phyloP scores from a whole-genome alignment of 495 filamentous ascomycete species.

The Amorphotheca resinae region DNA sequence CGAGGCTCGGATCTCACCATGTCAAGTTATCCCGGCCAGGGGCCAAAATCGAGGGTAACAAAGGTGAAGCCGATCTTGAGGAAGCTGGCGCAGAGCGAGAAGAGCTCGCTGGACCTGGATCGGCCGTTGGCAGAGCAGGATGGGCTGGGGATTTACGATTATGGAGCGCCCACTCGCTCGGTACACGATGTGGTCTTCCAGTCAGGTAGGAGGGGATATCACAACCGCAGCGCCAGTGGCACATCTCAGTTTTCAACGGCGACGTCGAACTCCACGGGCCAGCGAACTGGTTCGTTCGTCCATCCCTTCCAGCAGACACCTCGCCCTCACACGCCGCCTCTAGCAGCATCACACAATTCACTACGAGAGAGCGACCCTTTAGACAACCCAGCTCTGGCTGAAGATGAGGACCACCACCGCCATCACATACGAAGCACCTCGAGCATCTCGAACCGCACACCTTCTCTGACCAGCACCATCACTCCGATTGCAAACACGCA shows the following conservation, averaged over 20 bases:
- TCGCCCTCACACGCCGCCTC: slow-evolving; percentile 41
- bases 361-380: slow-evolving; percentile 27
- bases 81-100: slow-evolving; percentile 37
- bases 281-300: slow-evolving; percentile 32
- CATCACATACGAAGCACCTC: slow-evolving; percentile 12
- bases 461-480: slow-evolving; percentile 28
- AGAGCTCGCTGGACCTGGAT: slow-evolving; percentile 41
- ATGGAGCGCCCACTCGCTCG: slow-evolving; percentile 16
- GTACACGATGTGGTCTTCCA: slow-evolving; percentile 18
- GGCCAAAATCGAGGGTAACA: slow-evolving; percentile 4
- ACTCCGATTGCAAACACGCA: slow-evolving; percentile 20
- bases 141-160: slow-evolving; percentile 21
- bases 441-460: slow-evolving; percentile 28
- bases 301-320: slow-evolving; percentile 47
- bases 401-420: slow-evolving; percentile 32
- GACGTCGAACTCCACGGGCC: slow-evolving; percentile 29
- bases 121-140: slow-evolving; percentile 37
- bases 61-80: slow-evolving; percentile 43
- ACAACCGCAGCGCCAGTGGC: slow-evolving; percentile 39
- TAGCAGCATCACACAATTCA: slow-evolving; percentile 35
- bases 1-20: slow-evolving; percentile 5
- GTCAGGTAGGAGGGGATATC: slow-evolving; percentile 23
- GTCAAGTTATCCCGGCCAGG: slow-evolving; percentile 12
- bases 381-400: slow-evolving; percentile 30
- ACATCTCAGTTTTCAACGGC: slow-evolving; percentile 33